A percentile compares a stretch with the other conserved stretches of the same genome.
Conservation (phyloP, 2,329 filamentous ascomycete species). For the Karstenula rhodostoma region DNA sequence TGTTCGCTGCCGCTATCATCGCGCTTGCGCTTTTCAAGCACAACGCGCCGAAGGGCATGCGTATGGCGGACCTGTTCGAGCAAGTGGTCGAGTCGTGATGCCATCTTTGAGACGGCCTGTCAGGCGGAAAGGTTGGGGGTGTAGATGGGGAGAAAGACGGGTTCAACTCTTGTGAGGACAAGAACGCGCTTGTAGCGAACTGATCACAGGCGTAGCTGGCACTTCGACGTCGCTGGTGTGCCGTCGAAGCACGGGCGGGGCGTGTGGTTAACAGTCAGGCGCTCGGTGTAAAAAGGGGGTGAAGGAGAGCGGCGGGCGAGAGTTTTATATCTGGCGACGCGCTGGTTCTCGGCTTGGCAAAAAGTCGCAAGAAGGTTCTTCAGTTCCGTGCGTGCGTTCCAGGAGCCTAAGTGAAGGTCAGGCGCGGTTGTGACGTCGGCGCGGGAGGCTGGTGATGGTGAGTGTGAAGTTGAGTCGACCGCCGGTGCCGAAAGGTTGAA, state of each 20-base stretch:
- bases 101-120: background rate
- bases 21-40: no score
- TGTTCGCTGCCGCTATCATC: no score
- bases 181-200: background rate
- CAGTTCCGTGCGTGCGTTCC: background rate
- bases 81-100: background rate
- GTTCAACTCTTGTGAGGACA: background rate
- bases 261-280: background rate
- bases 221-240: background rate
- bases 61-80: no score
- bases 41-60: no score
- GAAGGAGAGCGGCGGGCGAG: background rate
- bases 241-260: background rate
- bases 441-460: background rate
- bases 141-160: background rate
- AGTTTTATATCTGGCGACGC: background rate
- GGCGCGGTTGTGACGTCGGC: background rate
- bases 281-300: background rate
- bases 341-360: background rate
- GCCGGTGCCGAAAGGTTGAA: background rate
- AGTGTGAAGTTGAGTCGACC: background rate
- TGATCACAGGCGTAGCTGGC: background rate
- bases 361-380: no score
- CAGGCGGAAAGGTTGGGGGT: background rate
- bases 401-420: background rate